Conservation (phyloP, 768 basidiomycete species). For the Rhodotorula toruloides region DNA sequence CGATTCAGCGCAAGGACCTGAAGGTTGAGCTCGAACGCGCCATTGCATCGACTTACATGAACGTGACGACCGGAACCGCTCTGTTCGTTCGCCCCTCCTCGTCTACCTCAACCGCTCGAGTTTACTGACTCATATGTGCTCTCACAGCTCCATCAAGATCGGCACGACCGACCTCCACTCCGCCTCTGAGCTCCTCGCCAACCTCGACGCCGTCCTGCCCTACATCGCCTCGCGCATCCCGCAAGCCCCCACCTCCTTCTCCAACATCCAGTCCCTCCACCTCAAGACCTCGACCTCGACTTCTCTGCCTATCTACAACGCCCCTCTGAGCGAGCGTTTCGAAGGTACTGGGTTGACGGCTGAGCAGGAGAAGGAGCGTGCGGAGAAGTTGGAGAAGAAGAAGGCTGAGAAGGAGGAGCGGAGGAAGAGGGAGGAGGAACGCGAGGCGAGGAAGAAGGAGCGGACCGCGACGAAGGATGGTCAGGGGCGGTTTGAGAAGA, state of each 20-base stretch:
- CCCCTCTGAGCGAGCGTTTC: conserved; percentile 62
- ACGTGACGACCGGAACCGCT: conserved; percentile 88
- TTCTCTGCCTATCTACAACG: conserved; percentile 70
- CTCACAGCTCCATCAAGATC: conserved; percentile 71
- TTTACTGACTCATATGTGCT: conserved; percentile 6
- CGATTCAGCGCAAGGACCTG: conserved; percentile 75
- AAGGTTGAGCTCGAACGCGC: conserved; percentile 89
- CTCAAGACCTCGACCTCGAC: conserved; percentile 83
- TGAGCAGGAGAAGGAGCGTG: conserved; percentile 7
- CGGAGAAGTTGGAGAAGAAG: conserved; percentile 29
- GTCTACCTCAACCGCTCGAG: neutral
- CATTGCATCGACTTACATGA: conserved; percentile 90
- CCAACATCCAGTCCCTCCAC: conserved; percentile 78
- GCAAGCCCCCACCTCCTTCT: conserved; percentile 64
- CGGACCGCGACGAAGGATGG: conserved; percentile 35
- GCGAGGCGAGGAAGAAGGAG: conserved; percentile 31
- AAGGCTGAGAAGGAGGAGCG: conserved; percentile 14
- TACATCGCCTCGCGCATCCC: conserved; percentile 62
- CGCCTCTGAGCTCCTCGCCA: conserved; percentile 67
- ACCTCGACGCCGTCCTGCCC: conserved; percentile 73
- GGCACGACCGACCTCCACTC: conserved; percentile 63
- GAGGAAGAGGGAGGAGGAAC: conserved; percentile 13
- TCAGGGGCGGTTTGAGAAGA: conserved; percentile 30
- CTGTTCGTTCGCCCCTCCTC: conserved; percentile 56
- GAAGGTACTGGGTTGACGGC: conserved; percentile 47